Base-by-base conservation (phyloP, 495 filamentous ascomycete species). In the Penicillium manginii region DNA sequence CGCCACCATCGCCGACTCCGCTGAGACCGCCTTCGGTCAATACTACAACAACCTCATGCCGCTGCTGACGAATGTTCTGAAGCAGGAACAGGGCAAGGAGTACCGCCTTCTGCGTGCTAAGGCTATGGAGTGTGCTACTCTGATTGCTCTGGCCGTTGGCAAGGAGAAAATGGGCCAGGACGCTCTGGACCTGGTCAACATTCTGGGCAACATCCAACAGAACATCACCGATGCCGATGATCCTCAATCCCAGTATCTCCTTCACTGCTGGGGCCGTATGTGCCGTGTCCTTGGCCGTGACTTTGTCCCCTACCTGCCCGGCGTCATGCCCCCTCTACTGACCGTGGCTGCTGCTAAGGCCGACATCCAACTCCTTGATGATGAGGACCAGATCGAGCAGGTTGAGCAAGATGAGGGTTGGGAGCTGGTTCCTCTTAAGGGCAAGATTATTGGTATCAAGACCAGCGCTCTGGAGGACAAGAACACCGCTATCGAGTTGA, bases 201-300 rank as follows among this genome's bases (percentile, higher is more conserved):
- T 96, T 15, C 79, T 99, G 52, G 94, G 88, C 4, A 84, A 80
- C 46, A 96, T 98, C 54, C 96, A 99, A 70, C 79, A 90, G 63
- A 88, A 84, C 64, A 93, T 98, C 55, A 86, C 86, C 21, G 96
- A 99, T 64, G 79, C 91, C 14, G 96, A 98, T 66, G 96, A 99
- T 70, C 96, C 96, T 23, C 96, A 99, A 74, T 91, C 91, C 9
- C 91, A 93, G 61, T 99, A 99, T 72, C 85, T 99, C 17, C 89
- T 98, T 66, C 96, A 99, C 80, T 99, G 94, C 78, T 99, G 96
- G 96, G 96, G 96, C 47, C 86, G 96, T 26, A 98, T 99, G 96
- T 97, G 93, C 73, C 88, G 94, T 48, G 93, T 98, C 18, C 82
- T 99, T 55, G 92, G 88, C 46, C 77, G 83, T 43, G 92, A 96